phyloP scores from a whole-genome alignment of 2,329 filamentous ascomycete genomes.

The Alternaria sp. region DNA sequence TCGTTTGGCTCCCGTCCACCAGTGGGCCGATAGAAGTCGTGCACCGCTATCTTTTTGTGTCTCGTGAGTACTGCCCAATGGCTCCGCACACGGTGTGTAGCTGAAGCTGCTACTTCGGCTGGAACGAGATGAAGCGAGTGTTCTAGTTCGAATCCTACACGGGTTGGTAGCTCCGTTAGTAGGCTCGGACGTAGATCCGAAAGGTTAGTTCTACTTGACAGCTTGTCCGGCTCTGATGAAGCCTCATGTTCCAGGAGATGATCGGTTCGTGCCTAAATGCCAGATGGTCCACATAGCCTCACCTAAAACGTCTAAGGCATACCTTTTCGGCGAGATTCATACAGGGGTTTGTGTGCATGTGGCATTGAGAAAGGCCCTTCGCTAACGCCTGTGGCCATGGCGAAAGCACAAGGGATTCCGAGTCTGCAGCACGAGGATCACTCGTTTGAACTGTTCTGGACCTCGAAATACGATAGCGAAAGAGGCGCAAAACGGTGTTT shows the following conservation, averaged over 20 bases:
- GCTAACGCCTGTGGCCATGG: conserved; percentile 33
- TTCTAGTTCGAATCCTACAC: conserved; percentile 28
- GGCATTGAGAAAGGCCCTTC: conserved; percentile 26
- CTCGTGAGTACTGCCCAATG: conserved; percentile 32
- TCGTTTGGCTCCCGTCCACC: conserved; percentile 31
- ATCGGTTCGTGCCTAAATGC: conserved; percentile 26
- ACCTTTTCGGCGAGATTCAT: conserved; percentile 32
- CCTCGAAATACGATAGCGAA: conserved; percentile 26
- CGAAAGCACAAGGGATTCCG: conserved; percentile 27
- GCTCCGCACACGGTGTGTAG: conserved; percentile 23
- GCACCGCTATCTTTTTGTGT: conserved; percentile 28
- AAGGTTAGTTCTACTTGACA: conserved; percentile 27
- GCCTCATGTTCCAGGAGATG: conserved; percentile 30
- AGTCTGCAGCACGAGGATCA: conserved; percentile 30
- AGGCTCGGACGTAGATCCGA: conserved; percentile 45
- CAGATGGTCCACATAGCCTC: conserved; percentile 23
- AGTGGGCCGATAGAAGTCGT: conserved; percentile 31
- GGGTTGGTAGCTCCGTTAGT: conserved; percentile 33
- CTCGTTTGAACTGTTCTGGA: conserved; percentile 18
- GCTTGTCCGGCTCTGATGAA: conserved; percentile 26
- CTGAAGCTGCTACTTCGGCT: conserved; percentile 18
- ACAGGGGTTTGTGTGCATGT: conserved; percentile 32
- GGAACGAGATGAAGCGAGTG: conserved; percentile 31
- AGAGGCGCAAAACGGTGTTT: conserved; percentile 24
- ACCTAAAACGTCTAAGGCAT: conserved; percentile 26